Evolutionary conservation across 2,329 filamentous ascomycete species (phyloP), one percentile per base, ranked within the genome.

Genomic region (Penicillium sp.): DNA sequence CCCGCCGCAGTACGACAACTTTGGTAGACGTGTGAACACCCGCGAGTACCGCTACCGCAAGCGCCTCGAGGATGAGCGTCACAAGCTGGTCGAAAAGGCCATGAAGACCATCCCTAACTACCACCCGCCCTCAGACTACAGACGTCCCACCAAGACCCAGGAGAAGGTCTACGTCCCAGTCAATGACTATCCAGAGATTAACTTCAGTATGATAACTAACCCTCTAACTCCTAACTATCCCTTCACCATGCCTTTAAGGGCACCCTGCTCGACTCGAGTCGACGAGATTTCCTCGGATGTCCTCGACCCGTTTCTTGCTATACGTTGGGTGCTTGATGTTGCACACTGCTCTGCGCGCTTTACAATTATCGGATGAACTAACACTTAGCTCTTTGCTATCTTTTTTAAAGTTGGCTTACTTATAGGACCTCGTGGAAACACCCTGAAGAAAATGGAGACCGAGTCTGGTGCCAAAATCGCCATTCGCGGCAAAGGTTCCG

Each of bases 181-280:
- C 81, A 99, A 99, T 85, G 94, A 99, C 78, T 99, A 99, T 76
- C 94, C 94, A 83, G 94, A 99, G 78, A 97, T 99, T 87, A 99
- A 99, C 88, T 99, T 99, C 90, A 99, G 94, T 99, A 96, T 93
- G 93, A 93, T 94, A 92, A 87, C 92, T 96, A 96, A 96, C 90
- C 91, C 90, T 91, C 85, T 86, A 87, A 89, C 85, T 82, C 83
- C 85, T 88, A 87, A 88, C 76, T 70, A 74, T 77, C 72, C 67
- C 62, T 71, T 67, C 64, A 56, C 68, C 64, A 65, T 72, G 69
- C 74, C 69, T 72, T 70, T 61, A 66, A 66, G 69, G 65, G 62
- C 60, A 66, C 57, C 64, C 54, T 77, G 72, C 74, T 77, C 71
- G 69, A 71, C 71, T 73, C 68, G 70, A 66, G 71, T 69, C 65